phyloP scores from a whole-genome alignment of 2,329 filamentous ascomycete genomes.

The Hymenoscyphus linearis region DNA sequence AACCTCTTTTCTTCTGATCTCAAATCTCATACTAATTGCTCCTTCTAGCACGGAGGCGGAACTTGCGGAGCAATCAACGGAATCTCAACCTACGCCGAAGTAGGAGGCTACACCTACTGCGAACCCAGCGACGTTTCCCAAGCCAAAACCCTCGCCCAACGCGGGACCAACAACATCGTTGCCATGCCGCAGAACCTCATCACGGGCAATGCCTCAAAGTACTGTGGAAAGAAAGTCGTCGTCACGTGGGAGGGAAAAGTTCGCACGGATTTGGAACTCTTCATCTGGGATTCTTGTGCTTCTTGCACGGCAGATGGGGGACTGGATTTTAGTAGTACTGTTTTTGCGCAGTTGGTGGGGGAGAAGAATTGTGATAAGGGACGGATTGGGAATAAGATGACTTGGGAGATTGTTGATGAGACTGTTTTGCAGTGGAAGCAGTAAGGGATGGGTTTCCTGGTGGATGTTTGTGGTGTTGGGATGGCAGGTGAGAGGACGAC shows the following conservation, averaged over 20 bases:
- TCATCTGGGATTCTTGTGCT: slow-evolving; percentile 1
- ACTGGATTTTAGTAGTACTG: background rate
- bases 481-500: background rate
- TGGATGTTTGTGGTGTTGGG: background rate
- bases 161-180: background rate
- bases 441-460: background rate
- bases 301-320: background rate
- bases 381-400: background rate
- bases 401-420: slow-evolving; percentile 2
- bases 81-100: background rate
- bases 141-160: background rate
- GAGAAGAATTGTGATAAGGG: background rate
- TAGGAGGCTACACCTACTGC: background rate
- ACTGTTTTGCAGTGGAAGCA: background rate
- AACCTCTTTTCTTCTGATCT: background rate
- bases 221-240: slow-evolving; percentile 1
- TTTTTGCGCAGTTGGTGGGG: background rate
- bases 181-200: background rate
- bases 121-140: background rate
- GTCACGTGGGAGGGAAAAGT: background rate
- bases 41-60: background rate
- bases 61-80: background rate
- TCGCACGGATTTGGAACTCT: background rate
- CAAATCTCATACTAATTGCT: background rate
- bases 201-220: background rate